Percentiles rank a stretch among this genome's conserved stretches.
phyloP scores from a whole-genome alignment of 331 rosid species.

The Rhamnella rubrinervis region DNA sequence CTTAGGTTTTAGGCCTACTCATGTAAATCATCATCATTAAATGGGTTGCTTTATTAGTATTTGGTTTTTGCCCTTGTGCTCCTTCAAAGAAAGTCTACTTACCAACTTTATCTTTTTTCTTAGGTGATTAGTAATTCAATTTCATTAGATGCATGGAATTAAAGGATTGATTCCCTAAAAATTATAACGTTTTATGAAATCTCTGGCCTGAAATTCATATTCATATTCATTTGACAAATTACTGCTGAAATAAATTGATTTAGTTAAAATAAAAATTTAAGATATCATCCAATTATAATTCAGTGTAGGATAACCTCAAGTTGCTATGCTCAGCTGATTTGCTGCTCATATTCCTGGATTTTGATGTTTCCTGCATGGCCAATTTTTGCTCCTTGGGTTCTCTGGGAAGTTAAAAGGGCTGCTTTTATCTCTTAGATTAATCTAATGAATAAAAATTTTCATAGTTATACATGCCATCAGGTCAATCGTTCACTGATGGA shows the following conservation, averaged over 20 bases:
- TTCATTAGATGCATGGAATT: neutral
- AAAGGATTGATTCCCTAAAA: neutral
- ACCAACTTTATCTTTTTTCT: neutral
- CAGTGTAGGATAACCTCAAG: constrained; percentile 4
- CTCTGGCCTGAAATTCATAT: neutral
- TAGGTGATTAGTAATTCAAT: neutral
- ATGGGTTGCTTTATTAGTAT: neutral
- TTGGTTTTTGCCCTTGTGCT: neutral
- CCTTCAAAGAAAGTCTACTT: neutral
- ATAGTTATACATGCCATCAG: constrained; percentile 14
- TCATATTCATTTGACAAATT: neutral
- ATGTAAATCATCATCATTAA: no score
- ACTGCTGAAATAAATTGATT: neutral
- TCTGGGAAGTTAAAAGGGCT: constrained; percentile 11
- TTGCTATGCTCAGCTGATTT: constrained; percentile 12
- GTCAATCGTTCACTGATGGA: constrained; percentile 25
- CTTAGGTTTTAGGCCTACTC: no score
- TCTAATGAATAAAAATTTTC: constrained; percentile 4
- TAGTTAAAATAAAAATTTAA: constrained; percentile 1
- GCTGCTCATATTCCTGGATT: constrained; percentile 11
- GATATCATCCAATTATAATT: constrained; percentile 22
- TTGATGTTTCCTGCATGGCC: constrained; percentile 9
- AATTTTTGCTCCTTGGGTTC: constrained; percentile 14
- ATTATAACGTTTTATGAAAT: neutral
- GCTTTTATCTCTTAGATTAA: constrained; percentile 12